phyloP scores from a whole-genome alignment of 441 rosid species.

The Erodium texanum region DNA sequence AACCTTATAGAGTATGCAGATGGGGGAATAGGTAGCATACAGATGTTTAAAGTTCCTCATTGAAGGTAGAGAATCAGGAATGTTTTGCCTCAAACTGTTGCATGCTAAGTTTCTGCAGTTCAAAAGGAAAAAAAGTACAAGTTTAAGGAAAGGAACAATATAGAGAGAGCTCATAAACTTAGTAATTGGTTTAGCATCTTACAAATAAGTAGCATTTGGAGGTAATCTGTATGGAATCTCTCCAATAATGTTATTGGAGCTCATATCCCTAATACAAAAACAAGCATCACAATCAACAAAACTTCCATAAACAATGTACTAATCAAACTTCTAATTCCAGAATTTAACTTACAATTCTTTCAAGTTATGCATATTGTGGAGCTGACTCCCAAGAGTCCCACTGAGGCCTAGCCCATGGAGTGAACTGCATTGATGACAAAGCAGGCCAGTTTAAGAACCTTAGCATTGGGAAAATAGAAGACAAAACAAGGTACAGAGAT shows the following conservation, averaged over 20 bases:
- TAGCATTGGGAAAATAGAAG: not conserved
- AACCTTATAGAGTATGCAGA: slow-evolving; percentile 8
- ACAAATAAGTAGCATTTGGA: slow-evolving; percentile 74
- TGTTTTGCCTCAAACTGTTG: slow-evolving; percentile 53
- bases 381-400: slow-evolving; percentile 64
- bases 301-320: not conserved
- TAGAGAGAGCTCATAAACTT: not conserved
- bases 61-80: slow-evolving; percentile 62
- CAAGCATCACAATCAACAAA: slow-evolving; percentile 8
- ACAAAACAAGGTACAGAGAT: not conserved
- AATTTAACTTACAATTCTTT: slow-evolving; percentile 52
- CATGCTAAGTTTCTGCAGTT: slow-evolving; percentile 61
- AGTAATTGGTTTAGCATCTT: slow-evolving; percentile 19
- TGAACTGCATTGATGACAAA: slow-evolving; percentile 33
- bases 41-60: slow-evolving; percentile 51
- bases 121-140: slow-evolving; percentile 6
- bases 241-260: slow-evolving; percentile 61
- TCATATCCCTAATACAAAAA: slow-evolving; percentile 52
- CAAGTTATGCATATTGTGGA: slow-evolving; percentile 55
- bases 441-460: not conserved
- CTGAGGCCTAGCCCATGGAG: slow-evolving; percentile 53
- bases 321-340: slow-evolving; percentile 11
- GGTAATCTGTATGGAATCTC: slow-evolving; percentile 73
- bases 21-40: slow-evolving; percentile 34
- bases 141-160: not conserved